Base-by-base conservation (phyloP, 1,284 basidiomycete species). In the Sanghuangporus baumii region DNA sequence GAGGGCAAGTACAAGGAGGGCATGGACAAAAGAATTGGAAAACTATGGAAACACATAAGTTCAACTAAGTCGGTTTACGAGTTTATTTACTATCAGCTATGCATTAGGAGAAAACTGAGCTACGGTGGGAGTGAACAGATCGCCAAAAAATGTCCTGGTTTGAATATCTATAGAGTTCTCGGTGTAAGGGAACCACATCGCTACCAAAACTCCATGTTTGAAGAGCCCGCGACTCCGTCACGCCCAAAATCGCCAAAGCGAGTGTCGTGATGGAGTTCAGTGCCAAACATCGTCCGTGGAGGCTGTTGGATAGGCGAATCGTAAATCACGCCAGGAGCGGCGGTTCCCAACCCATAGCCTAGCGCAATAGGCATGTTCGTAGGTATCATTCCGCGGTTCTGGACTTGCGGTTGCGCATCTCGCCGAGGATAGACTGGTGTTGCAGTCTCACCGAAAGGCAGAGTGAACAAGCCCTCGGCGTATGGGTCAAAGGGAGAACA, bases 231-330 rank as follows among this genome's bases (percentile, higher is more conserved):
- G 63, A 90, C 82, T 14, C 88, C 85, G 69, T 88, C 86, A 34
- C 89, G 77, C 51, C 89, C 89, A 71, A 91, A 91, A 73, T 91
- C 89, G 5, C 89, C 89, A 70, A 91, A 91, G 54, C 89, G 82
- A 11, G 85, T 87, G 70, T 91, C 88, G 47, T 76, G 76, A 34
- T 89, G 88, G 48, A 90, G 71, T 72, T 91, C 89, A 0, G 89
- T 91, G 5, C 89, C 89, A 72, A 89, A 91, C 85, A 91, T 89
- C 16, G 89, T 91, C 65, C 83, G 81, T 70, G 81, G 82, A 64
- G 79, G 72, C 14, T 76, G 60, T 3, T 81, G 83, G 64, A 79
- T 73, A 8, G 78, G 75, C 51, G 72, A 71, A 37, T 40, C 57
- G 54, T 63, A 64, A 48, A 51, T 72, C 71, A 26, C 70, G 69